Conservation (phyloP, 306 rosid species). For the Corylus heterophylla region DNA sequence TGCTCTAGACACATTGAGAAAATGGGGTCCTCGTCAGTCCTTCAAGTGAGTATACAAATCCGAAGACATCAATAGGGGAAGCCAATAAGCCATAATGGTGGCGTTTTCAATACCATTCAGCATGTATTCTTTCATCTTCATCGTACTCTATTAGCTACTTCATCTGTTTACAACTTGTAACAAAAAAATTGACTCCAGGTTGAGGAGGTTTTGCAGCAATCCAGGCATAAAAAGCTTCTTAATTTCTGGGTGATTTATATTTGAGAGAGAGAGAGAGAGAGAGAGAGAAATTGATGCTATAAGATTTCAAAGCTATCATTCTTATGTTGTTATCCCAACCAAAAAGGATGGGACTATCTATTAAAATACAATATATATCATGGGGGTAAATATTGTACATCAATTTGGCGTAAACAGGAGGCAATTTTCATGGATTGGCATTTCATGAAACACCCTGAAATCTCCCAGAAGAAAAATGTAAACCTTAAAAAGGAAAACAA, state of each 20-base stretch:
- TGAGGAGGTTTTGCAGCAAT: not conserved
- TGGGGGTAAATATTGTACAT: slow-evolving; percentile 42
- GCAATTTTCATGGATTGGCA: slow-evolving; percentile 47
- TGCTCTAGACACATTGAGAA: no score
- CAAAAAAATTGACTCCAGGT: not conserved
- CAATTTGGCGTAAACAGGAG: slow-evolving; percentile 36
- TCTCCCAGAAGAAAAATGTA: slow-evolving; percentile 32
- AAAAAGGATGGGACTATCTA: slow-evolving; percentile 12
- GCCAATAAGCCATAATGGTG: no score
- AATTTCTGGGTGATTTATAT: not conserved
- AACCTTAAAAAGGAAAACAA: slow-evolving; percentile 17
- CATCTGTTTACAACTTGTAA: not conserved
- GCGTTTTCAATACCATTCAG: not conserved
- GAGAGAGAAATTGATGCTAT: not conserved
- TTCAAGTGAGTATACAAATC: not conserved
- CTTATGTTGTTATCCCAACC: not conserved
- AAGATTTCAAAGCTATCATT: slow-evolving; percentile 20
- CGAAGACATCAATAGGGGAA: no score
- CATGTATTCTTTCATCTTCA: no score
- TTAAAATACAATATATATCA: slow-evolving; percentile 39
- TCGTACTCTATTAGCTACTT: no score
- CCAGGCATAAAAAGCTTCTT: not conserved
- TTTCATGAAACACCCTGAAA: slow-evolving; percentile 32
- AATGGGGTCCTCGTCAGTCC: no score
- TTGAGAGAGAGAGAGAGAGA: no score